Percentiles rank a stretch among this genome's conserved stretches.
phyloP scores from a whole-genome alignment of 2,329 filamentous ascomycete genomes.

The Raffaelea arxii region DNA sequence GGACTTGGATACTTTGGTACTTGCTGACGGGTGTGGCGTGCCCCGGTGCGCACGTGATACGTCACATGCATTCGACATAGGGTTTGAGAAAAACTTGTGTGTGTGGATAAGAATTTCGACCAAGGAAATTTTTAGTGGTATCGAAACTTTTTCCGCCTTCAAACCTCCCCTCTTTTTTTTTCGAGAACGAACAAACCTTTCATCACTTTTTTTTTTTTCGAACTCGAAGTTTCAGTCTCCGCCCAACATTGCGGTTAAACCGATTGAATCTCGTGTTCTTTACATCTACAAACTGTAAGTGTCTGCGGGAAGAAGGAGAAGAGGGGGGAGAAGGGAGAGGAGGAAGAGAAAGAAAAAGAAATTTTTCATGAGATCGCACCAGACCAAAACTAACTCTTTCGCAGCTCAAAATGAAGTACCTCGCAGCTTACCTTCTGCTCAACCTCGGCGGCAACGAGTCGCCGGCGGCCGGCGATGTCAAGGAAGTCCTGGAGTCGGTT shows the following conservation, averaged over 20 bases:
- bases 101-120: background rate
- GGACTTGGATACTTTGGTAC: too few species aligned
- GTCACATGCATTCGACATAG: too few species aligned
- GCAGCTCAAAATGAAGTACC: conserved; percentile 88
- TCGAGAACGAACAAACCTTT: conserved; percentile 5
- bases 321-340: background rate
- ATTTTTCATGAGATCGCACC: background rate
- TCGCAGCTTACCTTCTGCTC: conserved; percentile 98
- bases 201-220: conserved; percentile 3
- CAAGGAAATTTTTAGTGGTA: background rate
- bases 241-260: conserved; percentile 93
- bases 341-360: background rate
- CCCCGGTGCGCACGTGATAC: too few species aligned
- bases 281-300: conserved; percentile 23
- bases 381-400: background rate
- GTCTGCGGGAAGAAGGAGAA: background rate
- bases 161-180: too few species aligned
- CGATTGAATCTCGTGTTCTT: conserved; percentile 95
- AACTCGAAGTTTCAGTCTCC: conserved; percentile 99
- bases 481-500: conserved; percentile 80
- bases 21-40: too few species aligned
- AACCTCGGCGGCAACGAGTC: conserved; percentile 84
- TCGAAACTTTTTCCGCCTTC: too few species aligned
- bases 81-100: background rate
- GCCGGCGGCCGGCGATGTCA: conserved; percentile 80